Conservation (phyloP, 257 asterid species). For the Nicotiana paniculata region DNA sequence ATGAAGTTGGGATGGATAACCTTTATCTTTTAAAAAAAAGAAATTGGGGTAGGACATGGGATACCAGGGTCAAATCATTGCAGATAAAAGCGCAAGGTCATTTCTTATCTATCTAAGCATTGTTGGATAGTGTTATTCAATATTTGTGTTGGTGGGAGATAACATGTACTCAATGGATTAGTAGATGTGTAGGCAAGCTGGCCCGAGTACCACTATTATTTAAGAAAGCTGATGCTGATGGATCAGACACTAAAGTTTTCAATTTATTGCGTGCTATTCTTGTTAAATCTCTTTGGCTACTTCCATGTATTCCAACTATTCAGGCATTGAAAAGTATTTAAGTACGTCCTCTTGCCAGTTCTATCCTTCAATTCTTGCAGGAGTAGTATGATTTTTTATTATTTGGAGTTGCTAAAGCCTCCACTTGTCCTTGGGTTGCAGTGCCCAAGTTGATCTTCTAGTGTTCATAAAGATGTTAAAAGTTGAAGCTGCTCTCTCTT, state of each 20-base stretch:
- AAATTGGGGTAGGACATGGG: neutral
- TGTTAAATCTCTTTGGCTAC: neutral
- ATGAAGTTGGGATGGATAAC: neutral
- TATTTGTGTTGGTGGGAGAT: neutral
- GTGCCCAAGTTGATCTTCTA: neutral
- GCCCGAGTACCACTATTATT: neutral
- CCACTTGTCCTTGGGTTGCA: neutral
- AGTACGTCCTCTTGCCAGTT: neutral
- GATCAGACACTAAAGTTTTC: neutral
- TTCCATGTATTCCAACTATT: neutral
- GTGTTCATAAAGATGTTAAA: neutral
- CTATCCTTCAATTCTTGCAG: neutral
- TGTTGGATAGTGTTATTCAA: neutral
- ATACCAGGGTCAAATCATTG: neutral
- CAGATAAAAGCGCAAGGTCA: neutral
- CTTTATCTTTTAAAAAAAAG: too few species aligned
- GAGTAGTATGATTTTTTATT: neutral
- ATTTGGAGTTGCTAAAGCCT: neutral
- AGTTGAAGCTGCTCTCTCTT: neutral
- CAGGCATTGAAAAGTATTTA: neutral
- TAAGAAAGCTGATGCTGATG: neutral
- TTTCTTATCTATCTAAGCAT: neutral
- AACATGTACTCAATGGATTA: neutral
- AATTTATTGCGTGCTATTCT: neutral
- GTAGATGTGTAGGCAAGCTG: neutral